Evolutionary conservation across 441 rosid genomes (phyloP), one percentile per base, ranked within the genome.

Genomic region (Corymbia citriodora): DNA sequence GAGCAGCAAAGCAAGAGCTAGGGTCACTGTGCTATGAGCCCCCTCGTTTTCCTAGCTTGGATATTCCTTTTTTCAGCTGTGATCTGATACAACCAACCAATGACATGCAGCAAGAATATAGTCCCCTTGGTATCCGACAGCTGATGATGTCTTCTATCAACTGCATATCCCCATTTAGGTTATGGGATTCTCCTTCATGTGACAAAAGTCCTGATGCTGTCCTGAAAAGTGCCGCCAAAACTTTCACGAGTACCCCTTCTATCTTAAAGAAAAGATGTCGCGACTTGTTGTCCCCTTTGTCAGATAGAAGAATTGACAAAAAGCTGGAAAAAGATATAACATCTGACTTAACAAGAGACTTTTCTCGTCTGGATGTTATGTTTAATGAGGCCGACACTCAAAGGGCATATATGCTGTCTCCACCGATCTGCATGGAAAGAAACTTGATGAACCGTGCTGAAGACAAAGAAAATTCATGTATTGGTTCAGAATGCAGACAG

Each of bases 111-210:
- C 99, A 96, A 94, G 99, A 98, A 91, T 98, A 96, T 90, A 98
- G 99, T 91, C 99, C 99, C 88, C 97, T 98, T 87, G 99, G 99
- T 81, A 97, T 98, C 90, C 99, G 99, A 70, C 99, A 98, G 93
- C 91, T 97, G 90, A 96, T 96, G 99, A 95, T 96, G 95, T 95
- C 99, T 90, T 90, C 99, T 82, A 94, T 94, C 96, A 94, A 94
- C 92, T 97, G 98, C 93, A 94, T 96, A 87, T 95, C 98, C 92
- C 99, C 99, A 72, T 97, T 95, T 92, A 94, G 96, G 94, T 93
- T 97, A 92, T 97, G 99, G 99, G 99, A 95, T 91, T 97, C 99
- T 55, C 99, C 99, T n/a, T 92, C 96, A 88, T 91, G 91, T 23
- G 99, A 96, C 90, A 94, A 91, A 90, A 96, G 95, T 92, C 98